Conservation (phyloP, 148 eudicot species). For the Camellia japonica region DNA sequence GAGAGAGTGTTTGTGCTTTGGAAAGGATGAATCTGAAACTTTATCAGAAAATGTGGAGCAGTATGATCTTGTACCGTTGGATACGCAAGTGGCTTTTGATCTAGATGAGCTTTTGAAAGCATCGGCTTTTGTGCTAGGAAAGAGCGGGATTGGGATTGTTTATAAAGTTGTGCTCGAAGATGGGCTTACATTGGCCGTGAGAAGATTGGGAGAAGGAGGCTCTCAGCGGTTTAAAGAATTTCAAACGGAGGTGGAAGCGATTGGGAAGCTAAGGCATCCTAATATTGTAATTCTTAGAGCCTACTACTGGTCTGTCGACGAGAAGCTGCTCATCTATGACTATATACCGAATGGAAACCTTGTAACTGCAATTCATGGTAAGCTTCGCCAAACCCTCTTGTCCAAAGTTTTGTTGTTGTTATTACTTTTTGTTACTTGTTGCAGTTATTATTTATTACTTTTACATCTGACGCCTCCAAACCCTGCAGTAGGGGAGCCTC, state of each 20-base stretch:
- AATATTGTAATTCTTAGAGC: constrained; percentile 84
- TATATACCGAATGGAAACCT: constrained; percentile 75
- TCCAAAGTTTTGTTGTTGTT: neutral
- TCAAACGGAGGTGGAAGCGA: constrained; percentile 88
- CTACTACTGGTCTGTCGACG: constrained; percentile 94
- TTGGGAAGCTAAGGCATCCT: constrained; percentile 84
- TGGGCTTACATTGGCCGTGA: constrained; percentile 80
- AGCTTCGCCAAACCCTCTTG: constrained; percentile 23
- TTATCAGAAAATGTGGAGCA: constrained; percentile 79
- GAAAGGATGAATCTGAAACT: constrained; percentile 86
- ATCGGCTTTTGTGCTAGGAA: constrained; percentile 91
- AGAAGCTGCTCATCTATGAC: constrained; percentile 94
- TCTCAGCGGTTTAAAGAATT: constrained; percentile 92
- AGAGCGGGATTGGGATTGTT: constrained; percentile 95
- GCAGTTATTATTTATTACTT: too few species aligned
- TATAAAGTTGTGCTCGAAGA: constrained; percentile 96
- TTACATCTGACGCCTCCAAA: too few species aligned
- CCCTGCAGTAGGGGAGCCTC: too few species aligned
- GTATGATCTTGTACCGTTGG: constrained; percentile 77
- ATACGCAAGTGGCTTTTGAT: constrained; percentile 70
- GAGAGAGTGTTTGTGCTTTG: constrained; percentile 75
- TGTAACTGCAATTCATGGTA: constrained; percentile 82
- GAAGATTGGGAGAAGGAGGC: constrained; percentile 97
- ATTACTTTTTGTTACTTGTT: too few species aligned
- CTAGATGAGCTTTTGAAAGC: constrained; percentile 95